phyloP scores from a whole-genome alignment of 768 basidiomycete species.

The Kwoniella mangroviensis region DNA sequence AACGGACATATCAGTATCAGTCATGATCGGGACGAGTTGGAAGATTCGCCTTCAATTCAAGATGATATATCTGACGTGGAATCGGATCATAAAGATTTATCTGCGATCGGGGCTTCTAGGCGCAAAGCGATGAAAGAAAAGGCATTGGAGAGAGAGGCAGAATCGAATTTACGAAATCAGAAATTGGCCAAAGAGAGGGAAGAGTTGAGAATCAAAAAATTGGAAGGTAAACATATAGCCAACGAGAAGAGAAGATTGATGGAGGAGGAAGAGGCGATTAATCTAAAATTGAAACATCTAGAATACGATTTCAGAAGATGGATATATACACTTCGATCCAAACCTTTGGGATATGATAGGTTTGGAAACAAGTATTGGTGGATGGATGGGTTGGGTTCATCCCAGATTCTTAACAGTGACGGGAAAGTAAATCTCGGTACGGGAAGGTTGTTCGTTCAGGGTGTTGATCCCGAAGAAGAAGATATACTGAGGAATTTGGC shows the following conservation, averaged over 20 bases:
- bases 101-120: constrained; percentile 32
- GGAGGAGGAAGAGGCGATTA: constrained; percentile 83
- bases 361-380: constrained; percentile 98
- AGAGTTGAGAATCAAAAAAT: constrained; percentile 74
- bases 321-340: constrained; percentile 79
- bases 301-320: constrained; percentile 94
- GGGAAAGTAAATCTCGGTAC: constrained; percentile 82
- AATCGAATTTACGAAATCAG: constrained; percentile 61
- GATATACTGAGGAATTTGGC: constrained; percentile 63
- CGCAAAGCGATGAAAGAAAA: constrained; percentile 49
- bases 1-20: constrained; percentile 21
- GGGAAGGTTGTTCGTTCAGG: constrained; percentile 89
- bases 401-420: constrained; percentile 65
- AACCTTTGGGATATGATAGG: constrained; percentile 86
- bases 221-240: constrained; percentile 77
- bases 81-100: constrained; percentile 57
- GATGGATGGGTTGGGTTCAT: constrained; percentile 94
- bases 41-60: constrained; percentile 36
- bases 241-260: constrained; percentile 82
- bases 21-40: constrained; percentile 41
- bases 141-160: constrained; percentile 57
- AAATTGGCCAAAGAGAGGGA: constrained; percentile 79
- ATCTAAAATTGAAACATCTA: constrained; percentile 78
- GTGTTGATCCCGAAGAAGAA: constrained; percentile 79
- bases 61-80: constrained; percentile 63